Conservation (phyloP, 352 stramenopile genomes). For the Phytophthora tentaculata region DNA sequence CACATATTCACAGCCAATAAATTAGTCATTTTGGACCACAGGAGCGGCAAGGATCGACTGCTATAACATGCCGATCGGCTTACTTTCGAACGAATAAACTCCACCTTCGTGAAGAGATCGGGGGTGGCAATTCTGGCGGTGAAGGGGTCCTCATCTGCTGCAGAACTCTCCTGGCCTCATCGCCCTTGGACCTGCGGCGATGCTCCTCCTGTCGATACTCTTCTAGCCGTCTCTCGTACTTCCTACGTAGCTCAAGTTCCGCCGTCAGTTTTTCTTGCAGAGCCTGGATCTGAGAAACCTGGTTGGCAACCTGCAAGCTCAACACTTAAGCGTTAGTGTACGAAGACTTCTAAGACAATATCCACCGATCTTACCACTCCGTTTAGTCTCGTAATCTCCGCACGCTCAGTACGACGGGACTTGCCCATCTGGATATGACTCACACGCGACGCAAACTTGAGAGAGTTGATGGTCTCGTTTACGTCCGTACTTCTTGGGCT, state of each 20-base stretch:
- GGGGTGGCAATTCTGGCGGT: conserved; percentile 50
- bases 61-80: conserved; percentile 20
- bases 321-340: not conserved
- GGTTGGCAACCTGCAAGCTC: conserved; percentile 53
- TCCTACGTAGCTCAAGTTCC: conserved; percentile 71
- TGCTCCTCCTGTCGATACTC: conserved; percentile 77
- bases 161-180: conserved; percentile 51
- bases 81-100: conserved; percentile 77
- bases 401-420: conserved; percentile 53
- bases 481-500: conserved; percentile 54
- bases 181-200: conserved; percentile 51
- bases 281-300: conserved; percentile 66
- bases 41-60: conserved; percentile 21
- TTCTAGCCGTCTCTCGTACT: conserved; percentile 79
- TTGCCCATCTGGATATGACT: conserved; percentile 49
- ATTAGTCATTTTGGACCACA: conserved; percentile 11
- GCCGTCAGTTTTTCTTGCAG: conserved; percentile 73
- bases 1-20: conserved; percentile 9
- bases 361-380: conserved; percentile 47
- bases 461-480: conserved; percentile 76
- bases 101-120: conserved; percentile 57
- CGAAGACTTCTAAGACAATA: not conserved
- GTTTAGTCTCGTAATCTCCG: conserved; percentile 68
- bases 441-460: conserved; percentile 79
- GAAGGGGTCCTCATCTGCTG: conserved; percentile 47